Conservation (phyloP, 2,329 filamentous ascomycete species). For the Sporothrix pseudoabietina region DNA sequence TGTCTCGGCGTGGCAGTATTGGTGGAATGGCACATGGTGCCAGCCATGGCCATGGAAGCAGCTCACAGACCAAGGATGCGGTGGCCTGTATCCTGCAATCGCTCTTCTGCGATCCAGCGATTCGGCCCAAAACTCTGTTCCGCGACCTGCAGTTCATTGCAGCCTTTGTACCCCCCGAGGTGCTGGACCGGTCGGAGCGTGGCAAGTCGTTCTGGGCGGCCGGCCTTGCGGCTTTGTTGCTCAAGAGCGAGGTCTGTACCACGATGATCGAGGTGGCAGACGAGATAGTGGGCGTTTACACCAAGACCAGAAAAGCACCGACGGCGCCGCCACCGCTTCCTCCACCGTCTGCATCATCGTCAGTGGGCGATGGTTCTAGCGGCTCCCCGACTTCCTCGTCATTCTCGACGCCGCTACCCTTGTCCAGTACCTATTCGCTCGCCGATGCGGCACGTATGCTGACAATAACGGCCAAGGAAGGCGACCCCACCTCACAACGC, state of each 20-base stretch:
- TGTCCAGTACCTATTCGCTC: slow-evolving; percentile 65
- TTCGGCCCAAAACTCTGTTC: slow-evolving; percentile 79
- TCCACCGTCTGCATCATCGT: slow-evolving; percentile 19
- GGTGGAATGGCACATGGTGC: slow-evolving; percentile 50
- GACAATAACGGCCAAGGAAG: slow-evolving; percentile 91
- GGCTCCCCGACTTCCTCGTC: slow-evolving; percentile 27
- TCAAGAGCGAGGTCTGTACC: slow-evolving; percentile 84
- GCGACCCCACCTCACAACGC: slow-evolving; percentile 82
- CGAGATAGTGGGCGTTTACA: slow-evolving; percentile 61
- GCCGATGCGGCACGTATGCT: slow-evolving; percentile 85
- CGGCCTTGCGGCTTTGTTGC: slow-evolving; percentile 79
- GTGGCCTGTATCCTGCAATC: slow-evolving; percentile 68
- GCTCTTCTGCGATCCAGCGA: slow-evolving; percentile 66
- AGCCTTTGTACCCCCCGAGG: slow-evolving; percentile 62
- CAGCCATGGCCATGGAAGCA: slow-evolving; percentile 38
- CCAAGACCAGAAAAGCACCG: slow-evolving; percentile 48
- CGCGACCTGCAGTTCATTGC: slow-evolving; percentile 77
- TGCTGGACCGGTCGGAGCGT: slow-evolving; percentile 63
- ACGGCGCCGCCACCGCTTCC: slow-evolving; percentile 32
- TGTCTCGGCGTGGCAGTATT: slow-evolving; percentile 37
- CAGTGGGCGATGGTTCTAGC: neutral
- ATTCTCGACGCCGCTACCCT: slow-evolving; percentile 27
- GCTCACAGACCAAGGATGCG: slow-evolving; percentile 60
- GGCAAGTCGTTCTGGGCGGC: slow-evolving; percentile 89
- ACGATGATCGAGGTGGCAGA: slow-evolving; percentile 70